phyloP scores from a whole-genome alignment of 176 grass and related monocot species.

The Cymbopogon citratus region DNA sequence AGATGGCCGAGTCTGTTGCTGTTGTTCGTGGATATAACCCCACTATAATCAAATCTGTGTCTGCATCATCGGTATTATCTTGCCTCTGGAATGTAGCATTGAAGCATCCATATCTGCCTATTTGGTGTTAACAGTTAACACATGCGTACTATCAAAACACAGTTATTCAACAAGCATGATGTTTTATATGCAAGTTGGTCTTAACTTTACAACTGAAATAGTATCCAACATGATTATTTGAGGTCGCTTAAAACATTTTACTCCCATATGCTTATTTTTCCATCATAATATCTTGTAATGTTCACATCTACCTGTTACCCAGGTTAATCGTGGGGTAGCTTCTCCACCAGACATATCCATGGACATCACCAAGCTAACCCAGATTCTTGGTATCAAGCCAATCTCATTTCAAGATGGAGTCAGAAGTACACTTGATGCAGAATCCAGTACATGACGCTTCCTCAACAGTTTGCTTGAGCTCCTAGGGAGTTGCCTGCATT shows the following conservation, averaged over 20 bases:
- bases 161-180: not conserved
- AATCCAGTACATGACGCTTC: constrained; percentile 32
- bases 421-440: constrained; percentile 54
- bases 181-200: not conserved
- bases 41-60: constrained; percentile 62
- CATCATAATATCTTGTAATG: constrained; percentile 19
- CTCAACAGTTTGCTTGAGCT: not conserved
- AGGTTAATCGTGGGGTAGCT: constrained; percentile 74
- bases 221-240: not conserved
- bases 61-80: constrained; percentile 65
- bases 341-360: constrained; percentile 96
- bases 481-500: constrained; percentile 7
- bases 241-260: not conserved
- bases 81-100: not conserved
- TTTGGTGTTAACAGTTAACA: not conserved
- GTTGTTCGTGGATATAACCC: constrained; percentile 59
- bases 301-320: constrained; percentile 3
- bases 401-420: constrained; percentile 72
- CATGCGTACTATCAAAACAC: not conserved
- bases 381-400: constrained; percentile 55
- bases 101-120: not conserved
- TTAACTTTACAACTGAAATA: not conserved
- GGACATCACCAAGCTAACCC: constrained; percentile 73
- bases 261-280: not conserved
- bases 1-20: constrained; percentile 92